Percentiles rank a stretch among this genome's conserved stretches.
phyloP scores from a whole-genome alignment of 2,329 filamentous ascomycete species.

The Aureobasidium lini region DNA sequence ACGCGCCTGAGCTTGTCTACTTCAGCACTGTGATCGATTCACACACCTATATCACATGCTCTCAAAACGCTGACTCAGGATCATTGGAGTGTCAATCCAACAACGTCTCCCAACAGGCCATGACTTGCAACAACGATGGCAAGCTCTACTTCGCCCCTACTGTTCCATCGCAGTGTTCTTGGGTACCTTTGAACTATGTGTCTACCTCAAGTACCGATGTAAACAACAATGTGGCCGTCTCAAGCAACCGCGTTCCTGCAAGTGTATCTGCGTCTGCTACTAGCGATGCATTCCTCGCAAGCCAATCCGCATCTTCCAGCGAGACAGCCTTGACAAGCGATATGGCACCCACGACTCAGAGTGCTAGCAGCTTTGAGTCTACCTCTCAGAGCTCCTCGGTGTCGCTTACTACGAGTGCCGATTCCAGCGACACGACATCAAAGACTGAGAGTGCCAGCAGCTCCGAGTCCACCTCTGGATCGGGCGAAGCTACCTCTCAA shows the following conservation, averaged over 20 bases:
- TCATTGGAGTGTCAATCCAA: not conserved
- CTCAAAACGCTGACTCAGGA: not conserved
- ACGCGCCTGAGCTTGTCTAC: not conserved
- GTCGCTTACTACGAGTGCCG: no score
- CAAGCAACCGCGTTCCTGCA: not conserved
- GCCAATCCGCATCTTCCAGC: not conserved
- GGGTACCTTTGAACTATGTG: not conserved
- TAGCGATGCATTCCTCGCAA: not conserved
- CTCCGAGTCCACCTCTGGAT: not conserved
- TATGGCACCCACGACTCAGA: not conserved
- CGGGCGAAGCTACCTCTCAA: not conserved
- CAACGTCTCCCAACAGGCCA: not conserved
- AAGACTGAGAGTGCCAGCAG: no score
- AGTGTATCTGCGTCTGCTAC: not conserved
- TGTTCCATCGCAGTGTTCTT: not conserved
- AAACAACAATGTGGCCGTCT: not conserved
- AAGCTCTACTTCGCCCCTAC: conserved; percentile 2
- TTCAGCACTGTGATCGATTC: not conserved
- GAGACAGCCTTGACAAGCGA: not conserved
- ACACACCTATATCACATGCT: not conserved
- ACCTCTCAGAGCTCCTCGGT: not conserved
- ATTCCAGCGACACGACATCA: no score
- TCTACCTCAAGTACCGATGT: not conserved
- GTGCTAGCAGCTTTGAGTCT: not conserved
- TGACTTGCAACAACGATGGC: conserved; percentile 2